Evolutionary conservation across 192 early-diverging fungal species (phyloP), one percentile per base, ranked within the genome.

Genomic region (Glomus cerebriforme): DNA sequence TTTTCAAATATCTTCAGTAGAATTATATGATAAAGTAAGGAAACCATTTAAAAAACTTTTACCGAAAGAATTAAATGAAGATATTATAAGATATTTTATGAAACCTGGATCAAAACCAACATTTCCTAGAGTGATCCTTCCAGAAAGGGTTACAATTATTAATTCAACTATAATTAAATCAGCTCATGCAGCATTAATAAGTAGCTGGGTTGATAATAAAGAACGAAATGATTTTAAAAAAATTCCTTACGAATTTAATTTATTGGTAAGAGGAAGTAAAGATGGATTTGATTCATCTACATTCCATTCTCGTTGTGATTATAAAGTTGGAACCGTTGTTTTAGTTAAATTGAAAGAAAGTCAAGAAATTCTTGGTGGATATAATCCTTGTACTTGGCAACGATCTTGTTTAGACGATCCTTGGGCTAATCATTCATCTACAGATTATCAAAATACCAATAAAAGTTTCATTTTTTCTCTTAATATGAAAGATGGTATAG

Each of bases 381-480:
- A 66, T 77, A 77, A 77, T 77, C 75, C 75, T 12, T 47, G 65
- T n/a, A 27, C 27, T 29, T 77, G 75, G 75, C 26, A 45, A 47
- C 63, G 63, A 65, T 54, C 49, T 54, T 54, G 22, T 54, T 17
- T 54, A 1, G 49, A 65, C 19, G 63, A 31, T 65, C n/a, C 31
- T 65, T 17, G 63, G 63, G 32, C 63, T 7, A 9, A 17, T 31
- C 15, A 17, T 31, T 12, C 59, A 1, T 27, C 13, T 8, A n/a
- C 7, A 17, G 60, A 24, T 31, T 43, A 63, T 63, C 22, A 63
- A 63, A 64, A n/a, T 19, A 29, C 39, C 1, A 27, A 7, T 3
- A 34, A 29, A 31, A 77, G 75, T 45, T 77, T 77, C 29, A n/a
- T 77, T 17, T 77, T 47, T 77, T 77, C 75, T 10, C 66, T 77